A percentile compares a stretch with the other conserved stretches of the same genome.
Conservation (phyloP, 1,284 basidiomycete species). For the Agaricales sp. region DNA sequence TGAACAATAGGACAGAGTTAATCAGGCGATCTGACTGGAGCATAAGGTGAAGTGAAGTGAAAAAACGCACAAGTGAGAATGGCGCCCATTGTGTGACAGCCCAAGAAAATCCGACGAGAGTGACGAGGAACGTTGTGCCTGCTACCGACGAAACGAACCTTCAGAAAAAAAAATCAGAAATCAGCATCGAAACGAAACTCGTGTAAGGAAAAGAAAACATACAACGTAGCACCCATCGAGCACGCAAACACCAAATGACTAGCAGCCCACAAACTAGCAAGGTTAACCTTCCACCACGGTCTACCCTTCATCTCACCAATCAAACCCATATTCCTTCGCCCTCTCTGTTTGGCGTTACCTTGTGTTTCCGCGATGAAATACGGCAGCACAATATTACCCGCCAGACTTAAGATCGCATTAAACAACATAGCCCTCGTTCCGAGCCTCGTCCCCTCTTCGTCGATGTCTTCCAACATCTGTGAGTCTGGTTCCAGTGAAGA, state of each 20-base stretch:
- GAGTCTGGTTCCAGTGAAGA: slow-evolving; percentile 12
- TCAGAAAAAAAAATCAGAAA: slow-evolving; percentile 5
- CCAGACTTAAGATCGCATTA: neutral
- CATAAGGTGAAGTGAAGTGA: neutral
- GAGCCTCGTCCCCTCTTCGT: slow-evolving; percentile 66
- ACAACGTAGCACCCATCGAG: slow-evolving; percentile 73
- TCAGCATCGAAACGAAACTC: neutral
- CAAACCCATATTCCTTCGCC: too few relatives aligned
- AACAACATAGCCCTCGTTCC: slow-evolving; percentile 38
- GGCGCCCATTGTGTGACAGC: slow-evolving; percentile 76
- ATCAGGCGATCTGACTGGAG: too few relatives aligned
- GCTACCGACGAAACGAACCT: slow-evolving; percentile 57
- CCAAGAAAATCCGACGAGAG: slow-evolving; percentile 67
- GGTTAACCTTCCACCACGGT: slow-evolving; percentile 34
- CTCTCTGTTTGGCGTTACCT: neutral
- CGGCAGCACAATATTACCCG: slow-evolving; percentile 47
- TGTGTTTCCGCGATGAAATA: slow-evolving; percentile 41
- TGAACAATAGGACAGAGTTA: too few relatives aligned
- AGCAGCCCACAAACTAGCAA: slow-evolving; percentile 67
- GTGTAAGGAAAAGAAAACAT: slow-evolving; percentile 21
- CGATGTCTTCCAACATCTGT: slow-evolving; percentile 33
- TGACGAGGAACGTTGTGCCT: slow-evolving; percentile 57
- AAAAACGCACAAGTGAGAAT: slow-evolving; percentile 48
- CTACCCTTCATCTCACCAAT: neutral
- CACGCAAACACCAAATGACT: slow-evolving; percentile 58